Conservation (phyloP, 441 rosid species). For the Arabidopsis hybrid region DNA sequence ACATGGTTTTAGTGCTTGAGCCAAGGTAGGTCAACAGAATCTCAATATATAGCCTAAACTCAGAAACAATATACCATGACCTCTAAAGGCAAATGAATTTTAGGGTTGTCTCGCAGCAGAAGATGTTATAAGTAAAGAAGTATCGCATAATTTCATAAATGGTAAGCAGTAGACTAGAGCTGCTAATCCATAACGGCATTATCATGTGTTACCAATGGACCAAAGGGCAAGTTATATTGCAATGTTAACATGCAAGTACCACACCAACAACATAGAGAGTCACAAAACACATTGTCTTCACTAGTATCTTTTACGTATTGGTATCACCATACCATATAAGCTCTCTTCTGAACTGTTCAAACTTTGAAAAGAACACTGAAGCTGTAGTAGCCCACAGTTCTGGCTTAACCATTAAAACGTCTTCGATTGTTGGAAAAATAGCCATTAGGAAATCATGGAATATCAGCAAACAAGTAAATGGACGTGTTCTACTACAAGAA, state of each 20-base stretch:
- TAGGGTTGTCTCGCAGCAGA: not conserved
- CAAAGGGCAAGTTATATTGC: not conserved
- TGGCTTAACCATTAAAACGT: not conserved
- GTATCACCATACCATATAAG: too few relatives aligned
- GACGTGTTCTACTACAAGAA: not conserved
- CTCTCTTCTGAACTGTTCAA: not conserved
- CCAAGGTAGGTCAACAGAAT: not conserved
- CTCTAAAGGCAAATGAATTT: slow-evolving; percentile 1
- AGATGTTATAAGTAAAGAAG: not conserved
- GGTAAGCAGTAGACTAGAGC: not conserved
- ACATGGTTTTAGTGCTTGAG: slow-evolving; percentile 28
- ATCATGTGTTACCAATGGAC: slow-evolving; percentile 9
- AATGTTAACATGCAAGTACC: slow-evolving; percentile 8
- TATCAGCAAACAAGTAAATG: slow-evolving; percentile 24
- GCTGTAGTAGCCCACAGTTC: not conserved
- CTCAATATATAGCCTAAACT: slow-evolving; percentile 14
- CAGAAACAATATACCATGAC: not conserved
- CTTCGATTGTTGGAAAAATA: not conserved
- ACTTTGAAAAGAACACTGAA: not conserved
- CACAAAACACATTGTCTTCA: not conserved
- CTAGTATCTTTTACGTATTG: too few relatives aligned
- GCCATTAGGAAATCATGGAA: not conserved
- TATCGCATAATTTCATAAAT: not conserved
- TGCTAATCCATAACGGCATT: not conserved
- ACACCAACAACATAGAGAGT: not conserved